phyloP scores from a whole-genome alignment of 2,329 filamentous ascomycete genomes.

The Trichoderma cornu-damae region DNA sequence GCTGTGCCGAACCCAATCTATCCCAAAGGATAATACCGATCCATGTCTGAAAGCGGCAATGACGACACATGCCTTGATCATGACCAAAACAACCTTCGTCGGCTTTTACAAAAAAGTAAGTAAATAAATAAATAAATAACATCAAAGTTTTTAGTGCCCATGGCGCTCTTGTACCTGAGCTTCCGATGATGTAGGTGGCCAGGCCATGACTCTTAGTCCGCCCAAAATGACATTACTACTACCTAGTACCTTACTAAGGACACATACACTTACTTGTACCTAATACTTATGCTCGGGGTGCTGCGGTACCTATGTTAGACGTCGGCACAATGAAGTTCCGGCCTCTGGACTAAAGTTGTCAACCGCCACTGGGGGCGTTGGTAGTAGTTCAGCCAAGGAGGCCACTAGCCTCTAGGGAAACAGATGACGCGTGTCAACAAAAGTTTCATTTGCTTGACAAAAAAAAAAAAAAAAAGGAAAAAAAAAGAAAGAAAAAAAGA shows the following conservation, averaged over 20 bases:
- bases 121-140: neutral
- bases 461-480: constrained; percentile 11
- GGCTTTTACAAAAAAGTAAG: neutral
- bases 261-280: no score
- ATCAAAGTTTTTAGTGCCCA: neutral
- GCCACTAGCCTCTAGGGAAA: neutral
- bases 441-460: neutral
- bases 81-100: constrained; percentile 1
- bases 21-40: neutral
- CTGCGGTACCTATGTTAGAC: no score
- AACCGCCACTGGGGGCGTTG: neutral
- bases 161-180: neutral
- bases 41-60: constrained; percentile 10
- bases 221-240: neutral
- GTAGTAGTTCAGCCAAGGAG: no score
- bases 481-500: constrained; percentile 9
- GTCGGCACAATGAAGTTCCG: neutral
- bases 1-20: neutral
- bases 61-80: constrained; percentile 3
- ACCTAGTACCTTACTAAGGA: no score
- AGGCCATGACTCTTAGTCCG: neutral
- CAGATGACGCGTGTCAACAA: neutral
- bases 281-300: no score
- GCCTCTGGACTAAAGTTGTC: neutral
- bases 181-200: constrained; percentile 13